These are phyloP conservation scores for Microstegium vimineum DNA, from an alignment of 176 grass and related monocot genomes.

Conservation along the genomic window DNA sequence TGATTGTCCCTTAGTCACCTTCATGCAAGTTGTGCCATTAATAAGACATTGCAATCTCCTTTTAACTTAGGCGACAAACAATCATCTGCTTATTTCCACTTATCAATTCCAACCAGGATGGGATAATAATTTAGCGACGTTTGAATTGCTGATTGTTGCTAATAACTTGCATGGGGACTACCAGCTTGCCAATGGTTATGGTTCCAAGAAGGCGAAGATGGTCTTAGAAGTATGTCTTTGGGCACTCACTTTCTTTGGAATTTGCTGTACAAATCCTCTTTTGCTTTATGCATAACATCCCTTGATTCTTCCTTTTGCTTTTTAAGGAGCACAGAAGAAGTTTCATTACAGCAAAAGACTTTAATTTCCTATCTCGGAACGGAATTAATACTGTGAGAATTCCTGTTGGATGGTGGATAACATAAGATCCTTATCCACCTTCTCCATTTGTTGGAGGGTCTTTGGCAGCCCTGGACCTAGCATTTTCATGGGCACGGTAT, in stretches of 20 bases:
- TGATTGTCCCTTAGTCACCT: constrained; percentile 12
- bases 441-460: constrained; percentile 66
- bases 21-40: constrained; percentile 1
- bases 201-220: constrained; percentile 34
- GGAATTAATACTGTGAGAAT: constrained; percentile 79
- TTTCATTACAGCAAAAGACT: constrained; percentile 62
- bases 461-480: constrained; percentile 54
- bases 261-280: neutral
- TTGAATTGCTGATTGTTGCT: constrained; percentile 65
- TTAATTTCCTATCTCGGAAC: constrained; percentile 55
- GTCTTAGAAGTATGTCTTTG: constrained; percentile 55
- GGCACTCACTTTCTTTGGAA: neutral
- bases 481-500: constrained; percentile 74
- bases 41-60: constrained; percentile 25
- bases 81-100: constrained; percentile 59
- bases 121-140: constrained; percentile 68
- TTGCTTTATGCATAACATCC: neutral
- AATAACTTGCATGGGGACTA: constrained; percentile 79
- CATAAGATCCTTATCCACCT: constrained; percentile 60
- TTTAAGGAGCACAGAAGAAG: constrained; percentile 60
- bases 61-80: constrained; percentile 60
- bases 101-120: constrained; percentile 65
- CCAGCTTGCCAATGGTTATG: constrained; percentile 83
- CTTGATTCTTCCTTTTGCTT: constrained; percentile 22
- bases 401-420: constrained; percentile 85